Evolutionary conservation across 1,284 basidiomycete species (phyloP), one percentile per base, ranked within the genome.

Genomic region (Agaricales sp.): DNA sequence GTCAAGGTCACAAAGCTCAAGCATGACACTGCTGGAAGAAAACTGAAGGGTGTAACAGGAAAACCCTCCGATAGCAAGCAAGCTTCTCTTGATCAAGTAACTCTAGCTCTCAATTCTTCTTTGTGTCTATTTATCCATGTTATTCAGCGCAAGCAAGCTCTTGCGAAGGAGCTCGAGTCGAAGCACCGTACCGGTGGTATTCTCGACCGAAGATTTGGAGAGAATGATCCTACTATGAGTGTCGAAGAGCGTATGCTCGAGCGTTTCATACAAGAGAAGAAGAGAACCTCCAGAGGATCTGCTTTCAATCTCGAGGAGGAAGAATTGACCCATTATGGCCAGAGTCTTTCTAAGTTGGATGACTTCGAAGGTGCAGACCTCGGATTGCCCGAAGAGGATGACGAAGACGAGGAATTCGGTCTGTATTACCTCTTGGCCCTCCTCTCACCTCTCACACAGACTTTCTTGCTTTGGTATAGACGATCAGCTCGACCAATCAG

Each of bases 211-310:
- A 86, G 96, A 37, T 97, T 99, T 59, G 96, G 96, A 68, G 96
- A 99, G 76, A 86, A 89, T 58, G 84, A 99, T 58, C 83, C 93
- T 1, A 78, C 80, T 8, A 82, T 99, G 76, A 86, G 87, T 8
- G 73, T 92, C 14, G 96, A 99, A 63, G 95, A 99, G 59, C 88
- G 92, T 55, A 98, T 98, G 85, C 76, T 99, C 22, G 93, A 97
- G 67, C 85, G 96, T 30, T 99, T 97, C 64, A 98, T 93, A 3
- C 78, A 79, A 53, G 95, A 98, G 64, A 72, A 89, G 53, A 88
- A 92, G 60, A 74, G 83, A 13, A 70, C 79, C 18, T 85, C 87
- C 43, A 92, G 87, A 64, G 82, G 85, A 45, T 74, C 73, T n/a
- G 71, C 80, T 4, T 98, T 96, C 77, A 95, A 95, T 61, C 72